Conservation (phyloP, 768 basidiomycete genomes). For the Leccinum subgranulosum region DNA sequence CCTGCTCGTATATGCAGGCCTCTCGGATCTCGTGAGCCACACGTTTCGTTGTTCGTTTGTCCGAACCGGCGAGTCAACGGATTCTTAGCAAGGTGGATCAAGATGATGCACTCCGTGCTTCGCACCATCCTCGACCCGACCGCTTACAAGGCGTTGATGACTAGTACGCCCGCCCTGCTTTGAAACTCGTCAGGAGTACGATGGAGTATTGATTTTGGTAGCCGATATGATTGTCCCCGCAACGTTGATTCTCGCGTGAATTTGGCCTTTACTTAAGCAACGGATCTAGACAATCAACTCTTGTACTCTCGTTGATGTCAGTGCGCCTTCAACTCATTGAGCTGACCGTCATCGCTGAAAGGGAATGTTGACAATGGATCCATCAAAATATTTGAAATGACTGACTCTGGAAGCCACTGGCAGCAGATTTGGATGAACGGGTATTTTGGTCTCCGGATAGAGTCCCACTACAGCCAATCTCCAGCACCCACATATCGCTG, state of each 20-base stretch:
- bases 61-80: constrained; percentile 58
- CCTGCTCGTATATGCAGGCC: constrained; percentile 85
- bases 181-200: constrained; percentile 63
- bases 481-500: background rate
- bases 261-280: constrained; percentile 79
- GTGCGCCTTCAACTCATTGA: constrained; percentile 53
- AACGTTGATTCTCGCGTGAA: constrained; percentile 82
- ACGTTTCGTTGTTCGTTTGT: background rate
- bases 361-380: background rate
- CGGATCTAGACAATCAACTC: constrained; percentile 78
- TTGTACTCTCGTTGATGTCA: constrained; percentile 83
- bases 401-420: too few species aligned
- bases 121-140: constrained; percentile 96
- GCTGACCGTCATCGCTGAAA: constrained; percentile 45
- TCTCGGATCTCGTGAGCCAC: constrained; percentile 79
- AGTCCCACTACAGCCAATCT: background rate
- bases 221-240: constrained; percentile 64
- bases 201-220: constrained; percentile 91
- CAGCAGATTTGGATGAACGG: too few species aligned
- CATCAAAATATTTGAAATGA: background rate
- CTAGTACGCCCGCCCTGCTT: constrained; percentile 58
- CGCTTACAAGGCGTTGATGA: constrained; percentile 95
- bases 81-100: constrained; percentile 80
- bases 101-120: constrained; percentile 87
- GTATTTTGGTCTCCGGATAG: background rate